Evolutionary conservation across 1,284 basidiomycete genomes (phyloP).

Genomic region (Rhodotorula sp.): DNA sequence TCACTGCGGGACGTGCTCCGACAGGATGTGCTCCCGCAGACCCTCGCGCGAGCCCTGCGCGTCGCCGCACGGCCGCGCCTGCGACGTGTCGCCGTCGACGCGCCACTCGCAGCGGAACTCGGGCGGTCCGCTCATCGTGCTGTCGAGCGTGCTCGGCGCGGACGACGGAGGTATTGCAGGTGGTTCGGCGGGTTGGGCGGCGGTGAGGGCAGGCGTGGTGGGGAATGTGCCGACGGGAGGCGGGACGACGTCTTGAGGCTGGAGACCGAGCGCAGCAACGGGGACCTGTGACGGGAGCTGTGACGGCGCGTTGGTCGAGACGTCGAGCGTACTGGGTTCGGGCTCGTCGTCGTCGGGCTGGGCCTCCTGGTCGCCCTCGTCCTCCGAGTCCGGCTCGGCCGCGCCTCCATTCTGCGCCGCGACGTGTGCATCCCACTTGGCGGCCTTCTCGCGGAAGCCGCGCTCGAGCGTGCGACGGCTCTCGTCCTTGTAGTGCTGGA

Average conservation of each 20-base stretch:
- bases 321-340: not conserved
- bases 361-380: conserved; percentile 2
- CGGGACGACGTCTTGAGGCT: not conserved
- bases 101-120: conserved; percentile 27
- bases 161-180: not conserved
- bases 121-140: not conserved
- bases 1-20: not conserved
- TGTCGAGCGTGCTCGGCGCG: not conserved
- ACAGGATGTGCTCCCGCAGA: conserved; percentile 8
- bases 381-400: conserved; percentile 16
- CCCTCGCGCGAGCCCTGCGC: not conserved
- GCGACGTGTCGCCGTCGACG: not conserved
- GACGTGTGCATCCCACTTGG: conserved; percentile 35
- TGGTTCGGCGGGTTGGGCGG: not conserved
- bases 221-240: too few relatives aligned
- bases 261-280: not conserved
- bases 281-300: conserved; percentile 4
- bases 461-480: conserved; percentile 11
- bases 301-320: not conserved
- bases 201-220: not conserved
- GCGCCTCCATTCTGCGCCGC: conserved; percentile 7
- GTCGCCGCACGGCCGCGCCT: conserved; percentile 10
- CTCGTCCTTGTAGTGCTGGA: conserved; percentile 15
- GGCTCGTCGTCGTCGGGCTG: not conserved
- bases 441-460: conserved; percentile 33